Evolutionary conservation across 73 alveolate species (phyloP).

Genomic region (Tetrahymena borealis): DNA sequence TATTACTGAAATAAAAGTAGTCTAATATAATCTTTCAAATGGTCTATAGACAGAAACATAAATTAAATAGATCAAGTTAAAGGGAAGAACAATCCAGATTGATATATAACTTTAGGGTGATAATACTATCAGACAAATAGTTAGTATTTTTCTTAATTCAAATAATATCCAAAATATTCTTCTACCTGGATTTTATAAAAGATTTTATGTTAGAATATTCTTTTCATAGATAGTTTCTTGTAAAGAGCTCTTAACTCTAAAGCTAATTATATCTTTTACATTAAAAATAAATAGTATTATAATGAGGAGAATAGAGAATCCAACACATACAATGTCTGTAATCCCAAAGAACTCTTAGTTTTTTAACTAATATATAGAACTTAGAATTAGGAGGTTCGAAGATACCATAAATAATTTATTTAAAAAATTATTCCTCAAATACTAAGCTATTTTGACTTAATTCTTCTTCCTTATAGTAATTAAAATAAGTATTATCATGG

Average conservation of each 20-base stretch:
- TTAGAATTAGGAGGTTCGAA: neutral
- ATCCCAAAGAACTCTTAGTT: neutral
- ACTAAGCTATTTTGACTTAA: neutral
- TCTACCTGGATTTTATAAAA: neutral
- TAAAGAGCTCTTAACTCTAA: neutral
- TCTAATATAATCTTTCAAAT: neutral
- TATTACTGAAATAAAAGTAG: neutral
- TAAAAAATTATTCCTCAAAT: neutral
- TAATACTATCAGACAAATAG: neutral
- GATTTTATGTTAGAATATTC: neutral
- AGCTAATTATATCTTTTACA: neutral
- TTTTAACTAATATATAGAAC: neutral
- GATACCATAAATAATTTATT: neutral
- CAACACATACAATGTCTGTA: neutral
- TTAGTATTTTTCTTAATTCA: neutral
- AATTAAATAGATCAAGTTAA: neutral
- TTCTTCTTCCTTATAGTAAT: neutral
- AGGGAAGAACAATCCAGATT: neutral
- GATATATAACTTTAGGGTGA: neutral
- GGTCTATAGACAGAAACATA: neutral
- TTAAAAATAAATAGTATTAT: neutral
- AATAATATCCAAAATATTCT: neutral
- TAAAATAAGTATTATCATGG: neutral
- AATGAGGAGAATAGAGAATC: neutral
- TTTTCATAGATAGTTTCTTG: neutral